Base-by-base conservation (phyloP, 257 asterid species). In the Solanum clarkiae region DNA sequence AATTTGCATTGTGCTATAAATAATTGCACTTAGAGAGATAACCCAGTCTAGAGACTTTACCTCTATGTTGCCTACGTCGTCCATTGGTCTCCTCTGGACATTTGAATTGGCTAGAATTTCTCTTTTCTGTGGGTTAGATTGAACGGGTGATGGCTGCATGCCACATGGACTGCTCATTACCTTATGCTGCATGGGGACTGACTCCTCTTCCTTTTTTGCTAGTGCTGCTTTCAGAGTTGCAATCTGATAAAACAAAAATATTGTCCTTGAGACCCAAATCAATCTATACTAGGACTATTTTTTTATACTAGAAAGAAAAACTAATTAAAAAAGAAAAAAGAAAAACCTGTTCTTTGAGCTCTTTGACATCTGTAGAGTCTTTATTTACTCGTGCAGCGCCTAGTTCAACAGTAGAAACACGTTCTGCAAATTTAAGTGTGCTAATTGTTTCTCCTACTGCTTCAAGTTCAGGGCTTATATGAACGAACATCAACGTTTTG, bases 371-470 rank as follows among this genome's bases (percentile, higher is more conserved):
- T 54, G 94, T 5, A 40, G 94, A 87, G 84, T 94, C 97, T 90
- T 91, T 97, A 88, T 97, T 97, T 77, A 94, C 98, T 57, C 92
- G 94, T 3, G 99, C 99, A 86, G 99, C 98, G 42, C 99, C 99
- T 81, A 97, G 99, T 91, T 97, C 99, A 56, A 97, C 99, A 20
- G 96, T 92, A 54, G 99, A 94, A 20, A 97, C 99, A 18, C 98
- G 98, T 92, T 97, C 99, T 55, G 99, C 99, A 90, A 97, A 97
- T 87, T 97, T 97, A 26, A 97, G 97, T 16, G 99, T 97, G 84
- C 98, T 95, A 80, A 97, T 91, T 42, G 98, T 95, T 91, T 97
- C 99, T 85, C 99, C 99, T 81, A 90, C 55, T 10, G 98, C 97
- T 84, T 95, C 99, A 79, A 91, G 91, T 85, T 97, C 99, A 4